phyloP scores from a whole-genome alignment of 2,329 filamentous ascomycete species.

The Onygena corvina region DNA sequence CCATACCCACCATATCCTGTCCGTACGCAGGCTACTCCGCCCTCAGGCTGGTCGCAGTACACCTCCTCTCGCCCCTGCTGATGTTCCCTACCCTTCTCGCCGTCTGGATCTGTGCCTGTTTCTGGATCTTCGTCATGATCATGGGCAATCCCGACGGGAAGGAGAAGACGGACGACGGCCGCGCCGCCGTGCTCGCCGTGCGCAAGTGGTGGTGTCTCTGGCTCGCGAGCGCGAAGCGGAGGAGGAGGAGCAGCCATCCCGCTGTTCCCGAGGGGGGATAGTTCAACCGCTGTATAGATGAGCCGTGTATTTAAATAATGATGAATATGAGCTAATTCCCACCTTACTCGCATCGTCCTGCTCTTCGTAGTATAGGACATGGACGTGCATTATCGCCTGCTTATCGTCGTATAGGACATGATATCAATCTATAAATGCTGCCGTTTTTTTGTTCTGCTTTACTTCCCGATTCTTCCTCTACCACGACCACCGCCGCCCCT shows the following conservation, averaged over 20 bases:
- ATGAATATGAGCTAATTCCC: neutral
- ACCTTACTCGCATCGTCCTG: neutral
- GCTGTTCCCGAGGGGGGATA: neutral
- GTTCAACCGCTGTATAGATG: neutral
- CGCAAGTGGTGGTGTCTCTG: conserved; percentile 50
- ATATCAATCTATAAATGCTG: conserved; percentile 1
- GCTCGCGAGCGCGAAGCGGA: conserved; percentile 26
- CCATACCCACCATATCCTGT: conserved; percentile 20
- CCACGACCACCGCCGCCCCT: conserved; percentile 13
- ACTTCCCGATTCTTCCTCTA: conserved; percentile 7
- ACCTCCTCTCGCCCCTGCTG: conserved; percentile 45
- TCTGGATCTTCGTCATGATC: conserved; percentile 51
- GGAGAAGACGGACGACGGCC: conserved; percentile 49
- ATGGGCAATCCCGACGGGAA: conserved; percentile 51
- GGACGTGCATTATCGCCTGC: neutral
- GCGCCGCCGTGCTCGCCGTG: conserved; percentile 47
- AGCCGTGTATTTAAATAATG: neutral
- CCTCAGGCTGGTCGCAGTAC: conserved; percentile 38
- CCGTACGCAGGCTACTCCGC: conserved; percentile 27
- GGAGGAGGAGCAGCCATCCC: conserved; percentile 4
- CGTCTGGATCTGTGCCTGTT: conserved; percentile 48
- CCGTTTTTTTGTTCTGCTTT: neutral
- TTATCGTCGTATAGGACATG: neutral
- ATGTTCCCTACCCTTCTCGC: conserved; percentile 45
- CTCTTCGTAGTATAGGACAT: no score